phyloP scores from a whole-genome alignment of 805 yeast genomes.

The Ogataea degrootiae region DNA sequence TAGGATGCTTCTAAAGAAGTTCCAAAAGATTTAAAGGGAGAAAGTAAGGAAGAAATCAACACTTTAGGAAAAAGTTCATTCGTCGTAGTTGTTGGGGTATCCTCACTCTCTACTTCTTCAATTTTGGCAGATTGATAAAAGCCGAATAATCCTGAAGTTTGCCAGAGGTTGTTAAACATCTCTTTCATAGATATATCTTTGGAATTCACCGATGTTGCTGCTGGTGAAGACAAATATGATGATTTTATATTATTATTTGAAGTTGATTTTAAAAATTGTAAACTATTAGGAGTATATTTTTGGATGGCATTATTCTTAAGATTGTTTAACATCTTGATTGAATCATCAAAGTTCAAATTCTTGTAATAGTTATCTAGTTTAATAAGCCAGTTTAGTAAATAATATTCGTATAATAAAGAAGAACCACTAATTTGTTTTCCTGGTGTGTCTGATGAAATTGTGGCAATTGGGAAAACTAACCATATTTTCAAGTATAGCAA shows the following conservation, averaged over 20 bases:
- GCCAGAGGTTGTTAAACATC: too few species aligned
- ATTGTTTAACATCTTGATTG: slow-evolving; percentile 1
- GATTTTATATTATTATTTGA: too few species aligned
- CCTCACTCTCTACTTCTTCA: not conserved
- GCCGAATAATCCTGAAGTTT: too few species aligned
- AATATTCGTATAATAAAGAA: slow-evolving; percentile 41
- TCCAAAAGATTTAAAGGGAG: not conserved
- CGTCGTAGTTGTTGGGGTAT: not conserved
- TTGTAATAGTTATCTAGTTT: slow-evolving; percentile 19
- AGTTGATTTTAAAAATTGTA: slow-evolving; percentile 3
- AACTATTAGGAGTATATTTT: slow-evolving; percentile 8
- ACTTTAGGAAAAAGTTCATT: not conserved
- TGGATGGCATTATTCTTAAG: slow-evolving; percentile 14
- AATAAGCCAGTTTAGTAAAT: slow-evolving; percentile 51
- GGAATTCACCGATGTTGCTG: too few species aligned
- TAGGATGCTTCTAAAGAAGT: not conserved
- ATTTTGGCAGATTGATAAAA: too few species aligned
- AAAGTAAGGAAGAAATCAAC: not conserved
- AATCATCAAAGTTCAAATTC: slow-evolving; percentile 12
- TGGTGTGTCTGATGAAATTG: slow-evolving; percentile 1
- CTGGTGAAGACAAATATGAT: too few species aligned
- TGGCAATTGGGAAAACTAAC: slow-evolving; percentile 49
- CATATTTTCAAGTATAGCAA: slow-evolving; percentile 49
- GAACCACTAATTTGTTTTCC: slow-evolving; percentile 47
- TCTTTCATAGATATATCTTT: too few species aligned